A percentile compares a stretch with the other conserved stretches of the same genome.
Evolutionary conservation across 2,329 filamentous ascomycete genomes (phyloP).

Genomic region (Graphium sp.): DNA sequence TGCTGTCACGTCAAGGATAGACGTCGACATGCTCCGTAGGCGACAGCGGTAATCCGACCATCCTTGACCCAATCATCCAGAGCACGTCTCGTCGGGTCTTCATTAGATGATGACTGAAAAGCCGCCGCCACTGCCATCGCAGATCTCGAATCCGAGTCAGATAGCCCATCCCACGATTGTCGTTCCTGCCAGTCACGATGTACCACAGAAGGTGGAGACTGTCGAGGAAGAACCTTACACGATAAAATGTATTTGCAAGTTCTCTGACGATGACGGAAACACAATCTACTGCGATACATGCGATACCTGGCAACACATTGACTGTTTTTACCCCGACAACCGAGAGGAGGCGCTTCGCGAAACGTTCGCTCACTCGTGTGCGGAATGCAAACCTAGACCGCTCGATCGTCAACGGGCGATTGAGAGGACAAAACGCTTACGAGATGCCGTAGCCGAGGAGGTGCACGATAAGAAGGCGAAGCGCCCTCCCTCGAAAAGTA

Average conservation of each 20-base stretch:
- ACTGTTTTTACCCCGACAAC: constrained; percentile 77
- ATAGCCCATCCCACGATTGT: constrained; percentile 20
- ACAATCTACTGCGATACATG: constrained; percentile 94
- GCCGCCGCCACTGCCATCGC: constrained; percentile 32
- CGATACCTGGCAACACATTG: constrained; percentile 96
- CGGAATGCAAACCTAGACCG: constrained; percentile 66
- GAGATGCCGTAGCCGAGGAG: constrained; percentile 21
- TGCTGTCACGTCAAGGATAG: constrained; percentile 13
- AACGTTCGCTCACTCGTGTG: constrained; percentile 68
- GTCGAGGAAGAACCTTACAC: constrained; percentile 70
- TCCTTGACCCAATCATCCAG: constrained; percentile 17
- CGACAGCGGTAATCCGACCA: constrained; percentile 29
- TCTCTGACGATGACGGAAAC: constrained; percentile 86
- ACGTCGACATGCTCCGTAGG: constrained; percentile 43
- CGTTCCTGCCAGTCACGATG: constrained; percentile 20
- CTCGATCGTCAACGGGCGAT: constrained; percentile 61
- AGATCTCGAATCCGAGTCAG: constrained; percentile 38
- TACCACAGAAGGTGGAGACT: constrained; percentile 29
- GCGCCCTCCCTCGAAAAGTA: constrained; percentile 59
- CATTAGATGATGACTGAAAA: constrained; percentile 48
- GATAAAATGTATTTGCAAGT: constrained; percentile 96
- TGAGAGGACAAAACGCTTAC: constrained; percentile 50
- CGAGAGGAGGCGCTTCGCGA: constrained; percentile 54
- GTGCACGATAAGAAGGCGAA: constrained; percentile 55
- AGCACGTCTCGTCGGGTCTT: constrained; percentile 22